phyloP scores from a whole-genome alignment of 2,329 filamentous ascomycete species.

The Thielaviopsis euricoi region DNA sequence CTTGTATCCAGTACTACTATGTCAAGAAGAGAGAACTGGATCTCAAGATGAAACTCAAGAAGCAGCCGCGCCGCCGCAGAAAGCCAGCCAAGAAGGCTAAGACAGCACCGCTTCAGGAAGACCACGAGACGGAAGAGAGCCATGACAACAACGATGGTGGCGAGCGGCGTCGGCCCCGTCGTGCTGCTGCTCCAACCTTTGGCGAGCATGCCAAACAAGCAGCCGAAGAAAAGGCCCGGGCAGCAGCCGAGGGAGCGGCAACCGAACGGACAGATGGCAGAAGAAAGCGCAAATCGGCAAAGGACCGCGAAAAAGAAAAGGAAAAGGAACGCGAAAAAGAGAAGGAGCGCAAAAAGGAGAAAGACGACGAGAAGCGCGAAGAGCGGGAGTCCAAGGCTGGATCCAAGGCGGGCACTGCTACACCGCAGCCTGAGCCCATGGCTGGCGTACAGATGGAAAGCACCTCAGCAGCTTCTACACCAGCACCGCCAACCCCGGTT shows the following conservation, averaged over 20 bases:
- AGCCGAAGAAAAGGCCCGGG: constrained; percentile 10
- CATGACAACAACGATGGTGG: constrained; percentile 42
- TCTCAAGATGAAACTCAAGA: constrained; percentile 60
- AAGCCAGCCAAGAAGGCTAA: constrained; percentile 41
- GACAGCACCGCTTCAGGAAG: constrained; percentile 48
- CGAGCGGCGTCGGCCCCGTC: constrained; percentile 42
- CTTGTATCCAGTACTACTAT: constrained; percentile 78
- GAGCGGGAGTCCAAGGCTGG: constrained; percentile 20
- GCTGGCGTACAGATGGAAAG: background rate
- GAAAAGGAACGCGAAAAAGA: constrained; percentile 21
- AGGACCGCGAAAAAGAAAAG: constrained; percentile 30
- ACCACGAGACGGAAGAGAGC: constrained; percentile 44
- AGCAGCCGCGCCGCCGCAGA: constrained; percentile 42
- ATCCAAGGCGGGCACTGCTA: constrained; percentile 25
- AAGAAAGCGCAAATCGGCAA: constrained; percentile 17
- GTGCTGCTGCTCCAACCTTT: constrained; percentile 56
- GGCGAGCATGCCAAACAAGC: constrained; percentile 32
- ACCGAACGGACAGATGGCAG: constrained; percentile 5
- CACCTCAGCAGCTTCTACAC: constrained; percentile 5
- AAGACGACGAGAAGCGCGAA: constrained; percentile 22
- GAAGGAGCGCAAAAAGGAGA: constrained; percentile 17
- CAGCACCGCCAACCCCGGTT: constrained; percentile 25
- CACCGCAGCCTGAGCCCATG: constrained; percentile 6
- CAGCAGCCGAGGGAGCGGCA: background rate
- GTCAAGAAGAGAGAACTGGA: constrained; percentile 59